These are phyloP conservation scores for Amaranthus cruentus DNA, from an alignment of 148 eudicot species.

Conservation along the genomic window DNA sequence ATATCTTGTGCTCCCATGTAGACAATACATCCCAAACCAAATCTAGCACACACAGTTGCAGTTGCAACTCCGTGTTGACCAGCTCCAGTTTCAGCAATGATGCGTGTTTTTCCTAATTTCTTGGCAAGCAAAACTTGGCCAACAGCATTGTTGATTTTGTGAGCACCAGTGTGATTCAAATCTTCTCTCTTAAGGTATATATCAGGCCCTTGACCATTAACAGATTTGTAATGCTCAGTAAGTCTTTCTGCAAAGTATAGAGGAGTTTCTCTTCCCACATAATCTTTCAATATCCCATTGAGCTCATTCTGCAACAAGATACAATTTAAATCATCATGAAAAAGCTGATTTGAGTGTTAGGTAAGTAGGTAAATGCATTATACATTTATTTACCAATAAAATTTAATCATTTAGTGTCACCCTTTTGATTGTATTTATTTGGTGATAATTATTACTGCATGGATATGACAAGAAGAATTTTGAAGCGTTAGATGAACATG, in stretches of 20 bases:
- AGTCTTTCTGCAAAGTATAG: conserved; percentile 93
- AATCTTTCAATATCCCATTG: conserved; percentile 72
- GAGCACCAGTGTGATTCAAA: conserved; percentile 88
- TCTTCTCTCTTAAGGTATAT: conserved; percentile 93
- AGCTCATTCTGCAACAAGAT: conserved; percentile 61
- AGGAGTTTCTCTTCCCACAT: conserved; percentile 94
- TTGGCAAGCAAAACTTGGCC: conserved; percentile 97
- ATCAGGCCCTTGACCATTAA: conserved; percentile 81
- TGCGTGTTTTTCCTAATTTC: conserved; percentile 79
- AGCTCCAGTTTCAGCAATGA: conserved; percentile 98
- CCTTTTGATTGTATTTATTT: too few species aligned
- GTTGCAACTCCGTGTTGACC: conserved; percentile 99
- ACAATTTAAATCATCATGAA: not conserved
- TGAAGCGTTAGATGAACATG: too few species aligned
- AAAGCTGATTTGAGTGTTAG: too few species aligned
- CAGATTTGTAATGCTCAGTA: conserved; percentile 74
- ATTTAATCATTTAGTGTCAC: not conserved
- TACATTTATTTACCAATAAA: not conserved
- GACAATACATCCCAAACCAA: conserved; percentile 78
- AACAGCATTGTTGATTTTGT: conserved; percentile 90
- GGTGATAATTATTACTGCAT: too few species aligned
- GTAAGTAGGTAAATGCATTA: not conserved
- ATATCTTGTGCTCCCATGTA: conserved; percentile 99
- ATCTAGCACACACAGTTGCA: conserved; percentile 94
- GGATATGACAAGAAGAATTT: too few species aligned